Evolutionary conservation across 306 rosid genomes (phyloP).

Genomic region (Glycyrrhiza uralensis): DNA sequence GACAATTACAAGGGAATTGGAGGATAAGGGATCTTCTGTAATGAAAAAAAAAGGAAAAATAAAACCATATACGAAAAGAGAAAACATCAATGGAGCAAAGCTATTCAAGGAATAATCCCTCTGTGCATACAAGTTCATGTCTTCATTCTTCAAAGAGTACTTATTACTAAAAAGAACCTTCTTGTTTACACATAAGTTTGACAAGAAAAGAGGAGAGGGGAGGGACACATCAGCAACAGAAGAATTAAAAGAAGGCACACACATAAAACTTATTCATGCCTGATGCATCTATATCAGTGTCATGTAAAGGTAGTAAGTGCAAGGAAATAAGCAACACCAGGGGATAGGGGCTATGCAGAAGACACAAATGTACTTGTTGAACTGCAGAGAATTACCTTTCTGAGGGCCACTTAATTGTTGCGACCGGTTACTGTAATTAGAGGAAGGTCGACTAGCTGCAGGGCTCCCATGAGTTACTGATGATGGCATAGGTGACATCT

Average conservation of each 20-base stretch:
- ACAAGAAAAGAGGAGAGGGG: neutral
- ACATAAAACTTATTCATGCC: neutral
- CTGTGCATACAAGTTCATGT: neutral
- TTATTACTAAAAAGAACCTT: neutral
- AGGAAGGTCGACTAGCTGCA: constrained; percentile 59
- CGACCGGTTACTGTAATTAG: constrained; percentile 64
- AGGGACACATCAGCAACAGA: neutral
- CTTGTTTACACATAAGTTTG: neutral
- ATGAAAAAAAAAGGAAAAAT: neutral
- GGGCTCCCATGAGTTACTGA: constrained; percentile 52
- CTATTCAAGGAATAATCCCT: neutral
- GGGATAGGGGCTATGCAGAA: neutral
- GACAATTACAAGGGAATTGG: neutral
- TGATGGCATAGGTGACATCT: constrained; percentile 45
- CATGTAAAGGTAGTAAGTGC: neutral
- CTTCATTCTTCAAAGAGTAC: neutral
- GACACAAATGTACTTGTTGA: neutral
- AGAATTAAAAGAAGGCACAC: neutral
- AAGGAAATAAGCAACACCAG: neutral
- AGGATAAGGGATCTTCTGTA: neutral
- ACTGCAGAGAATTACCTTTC: constrained; percentile 54
- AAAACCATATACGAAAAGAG: neutral
- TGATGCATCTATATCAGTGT: neutral
- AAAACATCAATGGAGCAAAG: neutral
- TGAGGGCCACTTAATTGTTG: constrained; percentile 63